Conservation (phyloP, 108 stramenopile genomes). For the Thalassiosira profunda region DNA sequence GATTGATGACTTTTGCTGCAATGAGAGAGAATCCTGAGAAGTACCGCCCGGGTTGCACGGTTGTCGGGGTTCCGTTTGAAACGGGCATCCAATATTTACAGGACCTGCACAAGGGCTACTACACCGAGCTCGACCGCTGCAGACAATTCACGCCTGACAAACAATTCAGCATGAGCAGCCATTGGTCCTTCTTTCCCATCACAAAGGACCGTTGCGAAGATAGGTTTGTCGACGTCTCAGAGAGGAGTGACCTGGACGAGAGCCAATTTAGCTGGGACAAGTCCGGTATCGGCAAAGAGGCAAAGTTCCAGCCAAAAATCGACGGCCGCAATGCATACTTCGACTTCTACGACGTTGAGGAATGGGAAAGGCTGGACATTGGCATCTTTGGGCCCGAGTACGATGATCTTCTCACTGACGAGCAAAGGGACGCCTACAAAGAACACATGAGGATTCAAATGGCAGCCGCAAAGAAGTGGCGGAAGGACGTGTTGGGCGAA, state of each 20-base stretch:
- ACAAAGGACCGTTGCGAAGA: slow-evolving; percentile 38
- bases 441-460: slow-evolving; percentile 57
- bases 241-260: slow-evolving; percentile 8
- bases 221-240: slow-evolving; percentile 50
- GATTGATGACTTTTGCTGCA: slow-evolving; percentile 51
- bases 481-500: slow-evolving; percentile 37
- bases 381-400: slow-evolving; percentile 55
- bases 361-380: slow-evolving; percentile 52
- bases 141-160: slow-evolving; percentile 54
- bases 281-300: slow-evolving; percentile 46
- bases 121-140: slow-evolving; percentile 56
- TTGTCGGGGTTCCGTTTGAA: slow-evolving; percentile 60
- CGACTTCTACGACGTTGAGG: slow-evolving; percentile 56
- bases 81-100: slow-evolving; percentile 61
- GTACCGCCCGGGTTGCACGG: slow-evolving; percentile 49
- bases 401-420: slow-evolving; percentile 29
- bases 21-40: slow-evolving; percentile 58
- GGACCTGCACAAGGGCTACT: slow-evolving; percentile 61
- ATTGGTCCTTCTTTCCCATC: slow-evolving; percentile 59
- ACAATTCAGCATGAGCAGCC: slow-evolving; percentile 56
- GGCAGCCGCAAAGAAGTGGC: slow-evolving; percentile 46
- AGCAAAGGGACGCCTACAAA: slow-evolving; percentile 38
- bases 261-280: slow-evolving; percentile 47
- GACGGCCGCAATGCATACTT: slow-evolving; percentile 40
- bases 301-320: slow-evolving; percentile 19